phyloP scores from a whole-genome alignment of 768 basidiomycete genomes.

The Psilocybe cyanescens region DNA sequence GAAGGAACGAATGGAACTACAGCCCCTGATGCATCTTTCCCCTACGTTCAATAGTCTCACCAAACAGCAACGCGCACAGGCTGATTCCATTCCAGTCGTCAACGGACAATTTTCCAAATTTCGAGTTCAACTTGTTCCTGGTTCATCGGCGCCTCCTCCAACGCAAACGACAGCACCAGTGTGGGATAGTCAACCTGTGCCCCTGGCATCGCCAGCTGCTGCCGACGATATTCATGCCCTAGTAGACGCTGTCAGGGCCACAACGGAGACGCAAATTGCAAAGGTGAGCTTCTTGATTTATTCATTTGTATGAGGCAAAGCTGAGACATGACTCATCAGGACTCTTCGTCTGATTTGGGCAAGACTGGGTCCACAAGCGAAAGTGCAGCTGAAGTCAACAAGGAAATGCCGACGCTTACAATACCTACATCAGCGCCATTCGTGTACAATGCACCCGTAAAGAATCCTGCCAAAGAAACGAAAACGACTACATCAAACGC shows the following conservation, averaged over 20 bases:
- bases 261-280: neutral
- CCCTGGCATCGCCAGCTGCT: neutral
- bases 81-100: neutral
- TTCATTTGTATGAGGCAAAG: neutral
- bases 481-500: neutral
- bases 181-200: neutral
- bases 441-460: constrained; percentile 20
- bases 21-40: neutral
- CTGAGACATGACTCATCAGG: neutral
- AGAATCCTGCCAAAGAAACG: constrained; percentile 1
- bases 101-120: constrained; percentile 8
- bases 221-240: neutral
- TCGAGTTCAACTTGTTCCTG: constrained; percentile 3
- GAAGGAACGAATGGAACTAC: neutral
- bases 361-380: neutral
- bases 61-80: neutral
- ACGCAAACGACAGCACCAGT: constrained; percentile 15
- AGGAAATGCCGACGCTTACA: constrained; percentile 9
- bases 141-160: neutral
- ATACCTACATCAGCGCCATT: constrained; percentile 19
- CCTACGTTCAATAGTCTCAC: constrained; percentile 5
- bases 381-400: neutral
- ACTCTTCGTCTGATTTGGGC: neutral
- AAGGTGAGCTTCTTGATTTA: neutral
- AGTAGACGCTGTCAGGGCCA: neutral